Evolutionary conservation across 495 filamentous ascomycete species (phyloP).

Genomic region (Aspergillus conjunctus): DNA sequence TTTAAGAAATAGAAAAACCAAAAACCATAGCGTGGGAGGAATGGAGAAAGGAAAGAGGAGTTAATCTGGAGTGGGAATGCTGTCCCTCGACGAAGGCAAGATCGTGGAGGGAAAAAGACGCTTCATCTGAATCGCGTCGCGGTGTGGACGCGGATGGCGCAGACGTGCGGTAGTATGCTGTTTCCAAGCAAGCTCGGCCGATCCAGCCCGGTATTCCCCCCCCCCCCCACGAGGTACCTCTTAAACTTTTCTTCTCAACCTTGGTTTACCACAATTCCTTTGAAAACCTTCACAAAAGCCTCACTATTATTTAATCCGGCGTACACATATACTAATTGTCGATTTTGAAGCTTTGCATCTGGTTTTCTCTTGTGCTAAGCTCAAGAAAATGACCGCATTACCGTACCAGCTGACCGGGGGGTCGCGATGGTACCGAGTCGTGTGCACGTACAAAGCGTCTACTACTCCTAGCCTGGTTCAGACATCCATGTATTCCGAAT

Average conservation of each 20-base stretch:
- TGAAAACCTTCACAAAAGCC: not conserved
- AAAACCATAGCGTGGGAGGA: constrained; percentile 24
- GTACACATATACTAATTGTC: not conserved
- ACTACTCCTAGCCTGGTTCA: not conserved
- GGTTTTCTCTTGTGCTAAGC: not conserved
- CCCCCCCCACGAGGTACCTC: constrained; percentile 1
- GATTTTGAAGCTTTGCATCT: not conserved
- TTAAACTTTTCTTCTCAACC: not conserved
- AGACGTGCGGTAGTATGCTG: constrained; percentile 16
- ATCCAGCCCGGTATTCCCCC: constrained; percentile 3
- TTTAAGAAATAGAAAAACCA: constrained; percentile 13
- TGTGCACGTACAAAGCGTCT: not conserved
- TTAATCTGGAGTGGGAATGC: constrained; percentile 21
- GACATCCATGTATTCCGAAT: not conserved
- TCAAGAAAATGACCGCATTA: not conserved
- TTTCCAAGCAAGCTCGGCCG: not conserved
- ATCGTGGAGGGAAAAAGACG: constrained; percentile 25
- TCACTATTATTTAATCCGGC: not conserved
- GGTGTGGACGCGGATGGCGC: constrained; percentile 45
- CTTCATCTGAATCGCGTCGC: constrained; percentile 43
- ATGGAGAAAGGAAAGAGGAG: constrained; percentile 28
- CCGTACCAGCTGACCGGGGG: not conserved
- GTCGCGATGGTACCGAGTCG: not conserved
- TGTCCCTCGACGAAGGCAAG: constrained; percentile 5
- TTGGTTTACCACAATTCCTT: not conserved